These are phyloP conservation scores for Candida michaelii DNA, from an alignment of 805 yeast genomes.

Conservation along the genomic window DNA sequence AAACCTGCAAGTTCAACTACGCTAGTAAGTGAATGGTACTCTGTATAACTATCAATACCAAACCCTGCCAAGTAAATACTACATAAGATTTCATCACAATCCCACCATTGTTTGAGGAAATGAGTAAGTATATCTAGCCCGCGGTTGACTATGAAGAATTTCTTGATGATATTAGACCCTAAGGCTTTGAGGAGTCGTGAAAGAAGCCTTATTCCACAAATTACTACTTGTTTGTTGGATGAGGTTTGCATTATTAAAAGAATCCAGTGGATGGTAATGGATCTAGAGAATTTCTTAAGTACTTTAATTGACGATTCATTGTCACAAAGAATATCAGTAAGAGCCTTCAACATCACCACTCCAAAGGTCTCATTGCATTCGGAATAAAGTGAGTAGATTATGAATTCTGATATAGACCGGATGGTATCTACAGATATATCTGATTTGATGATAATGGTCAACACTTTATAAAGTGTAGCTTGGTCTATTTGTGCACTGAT, in stretches of 20 bases:
- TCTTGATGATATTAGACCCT: constrained; percentile 46
- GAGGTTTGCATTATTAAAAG: constrained; percentile 50
- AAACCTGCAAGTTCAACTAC: constrained; percentile 10
- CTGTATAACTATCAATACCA: constrained; percentile 32
- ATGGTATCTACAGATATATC: constrained; percentile 58
- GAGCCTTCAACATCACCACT: constrained; percentile 25
- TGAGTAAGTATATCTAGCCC: constrained; percentile 52
- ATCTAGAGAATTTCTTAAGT: constrained; percentile 46
- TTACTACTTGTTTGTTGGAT: constrained; percentile 29
- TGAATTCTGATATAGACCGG: constrained; percentile 46
- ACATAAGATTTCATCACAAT: constrained; percentile 43
- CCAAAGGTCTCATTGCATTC: constrained; percentile 38
- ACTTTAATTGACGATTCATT: constrained; percentile 36
- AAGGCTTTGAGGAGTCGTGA: constrained; percentile 47
- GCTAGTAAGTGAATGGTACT: constrained; percentile 10
- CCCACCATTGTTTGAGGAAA: constrained; percentile 48
- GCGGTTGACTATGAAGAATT: constrained; percentile 48
- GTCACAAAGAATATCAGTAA: constrained; percentile 42
- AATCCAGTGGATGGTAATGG: constrained; percentile 66
- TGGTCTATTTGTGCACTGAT: constrained; percentile 2
- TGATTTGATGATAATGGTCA: constrained; percentile 23
- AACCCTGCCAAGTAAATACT: constrained; percentile 46
- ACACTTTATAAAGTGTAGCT: constrained; percentile 16
- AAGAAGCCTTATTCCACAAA: constrained; percentile 46
- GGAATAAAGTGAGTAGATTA: constrained; percentile 50